Evolutionary conservation across 345 rosid genomes (phyloP).

Genomic region (Lumnitzera racemosa): DNA sequence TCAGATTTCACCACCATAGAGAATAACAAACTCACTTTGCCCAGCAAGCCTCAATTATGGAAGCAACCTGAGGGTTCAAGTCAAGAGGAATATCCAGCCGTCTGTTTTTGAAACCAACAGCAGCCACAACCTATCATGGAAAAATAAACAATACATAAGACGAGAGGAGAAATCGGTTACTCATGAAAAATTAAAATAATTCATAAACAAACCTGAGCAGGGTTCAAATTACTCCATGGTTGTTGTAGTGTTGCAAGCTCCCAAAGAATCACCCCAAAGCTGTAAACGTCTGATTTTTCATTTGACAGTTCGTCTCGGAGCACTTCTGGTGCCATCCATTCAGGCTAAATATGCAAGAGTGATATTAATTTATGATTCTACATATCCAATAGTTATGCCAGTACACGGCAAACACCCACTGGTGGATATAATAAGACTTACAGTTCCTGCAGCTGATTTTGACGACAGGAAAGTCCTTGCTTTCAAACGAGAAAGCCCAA

Average conservation of each 20-base stretch:
- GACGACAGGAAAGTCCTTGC: constrained; percentile 96
- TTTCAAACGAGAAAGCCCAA: constrained; percentile 96
- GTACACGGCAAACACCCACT: not conserved
- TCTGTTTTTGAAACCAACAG: constrained; percentile 87
- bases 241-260: constrained; percentile 94
- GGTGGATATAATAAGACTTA: constrained; percentile 39
- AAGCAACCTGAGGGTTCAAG: constrained; percentile 75
- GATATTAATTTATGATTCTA: not conserved
- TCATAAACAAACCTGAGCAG: constrained; percentile 76
- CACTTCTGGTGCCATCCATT: constrained; percentile 99
- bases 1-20: not conserved
- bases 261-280: constrained; percentile 97
- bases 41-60: constrained; percentile 94
- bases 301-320: constrained; percentile 95
- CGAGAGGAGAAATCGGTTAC: not conserved
- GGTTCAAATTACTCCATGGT: constrained; percentile 92
- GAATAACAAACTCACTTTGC: constrained; percentile 42
- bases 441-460: constrained; percentile 99
- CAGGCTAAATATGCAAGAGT: constrained; percentile 48
- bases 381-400: not conserved
- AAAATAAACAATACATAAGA: not conserved
- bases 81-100: constrained; percentile 89
- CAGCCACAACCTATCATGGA: constrained; percentile 84
- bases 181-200: not conserved
- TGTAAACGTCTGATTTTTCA: constrained; percentile 91